These are phyloP conservation scores for Venturia nashicola DNA, from an alignment of 2,329 filamentous ascomycete genomes.

Conservation along the genomic window DNA sequence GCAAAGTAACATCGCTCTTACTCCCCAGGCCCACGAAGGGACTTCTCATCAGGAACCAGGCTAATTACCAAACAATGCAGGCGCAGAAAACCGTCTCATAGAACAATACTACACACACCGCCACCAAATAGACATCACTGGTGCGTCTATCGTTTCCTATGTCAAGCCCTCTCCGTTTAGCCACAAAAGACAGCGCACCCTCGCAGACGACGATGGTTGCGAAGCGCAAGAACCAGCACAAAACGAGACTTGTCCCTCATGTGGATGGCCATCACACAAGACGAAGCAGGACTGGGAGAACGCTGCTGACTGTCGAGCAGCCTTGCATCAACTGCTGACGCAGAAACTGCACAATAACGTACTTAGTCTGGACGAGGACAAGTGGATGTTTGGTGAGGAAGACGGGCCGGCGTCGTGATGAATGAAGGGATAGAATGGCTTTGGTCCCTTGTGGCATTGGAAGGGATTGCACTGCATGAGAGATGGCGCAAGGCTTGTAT, in stretches of 20 bases:
- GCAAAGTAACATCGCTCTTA: neutral
- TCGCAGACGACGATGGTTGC: neutral
- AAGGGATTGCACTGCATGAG: neutral
- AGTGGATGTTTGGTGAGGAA: conserved; percentile 81
- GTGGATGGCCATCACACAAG: neutral
- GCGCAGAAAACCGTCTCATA: conserved; percentile 23
- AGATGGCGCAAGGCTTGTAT: neutral
- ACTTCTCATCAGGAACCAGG: neutral
- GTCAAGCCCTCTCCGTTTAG: neutral
- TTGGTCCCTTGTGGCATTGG: neutral
- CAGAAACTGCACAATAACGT: conserved; percentile 1
- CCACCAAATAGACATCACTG: conserved; percentile 18
- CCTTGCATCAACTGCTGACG: neutral
- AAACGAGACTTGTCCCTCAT: neutral
- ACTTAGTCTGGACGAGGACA: conserved; percentile 56
- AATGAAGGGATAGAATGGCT: neutral
- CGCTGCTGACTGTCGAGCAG: neutral
- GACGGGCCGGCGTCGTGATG: neutral
- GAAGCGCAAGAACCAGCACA: neutral
- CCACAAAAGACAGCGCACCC: neutral
- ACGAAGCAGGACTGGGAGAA: conserved; percentile 2
- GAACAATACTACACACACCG: conserved; percentile 20
- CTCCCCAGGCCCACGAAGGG: neutral
- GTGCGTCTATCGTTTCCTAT: conserved; percentile 9
- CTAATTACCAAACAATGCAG: conserved; percentile 12